A percentile compares a stretch with the other conserved stretches of the same genome.
Evolutionary conservation across 2,329 filamentous ascomycete genomes (phyloP).

Genomic region (Mycosphaerella arachidis): DNA sequence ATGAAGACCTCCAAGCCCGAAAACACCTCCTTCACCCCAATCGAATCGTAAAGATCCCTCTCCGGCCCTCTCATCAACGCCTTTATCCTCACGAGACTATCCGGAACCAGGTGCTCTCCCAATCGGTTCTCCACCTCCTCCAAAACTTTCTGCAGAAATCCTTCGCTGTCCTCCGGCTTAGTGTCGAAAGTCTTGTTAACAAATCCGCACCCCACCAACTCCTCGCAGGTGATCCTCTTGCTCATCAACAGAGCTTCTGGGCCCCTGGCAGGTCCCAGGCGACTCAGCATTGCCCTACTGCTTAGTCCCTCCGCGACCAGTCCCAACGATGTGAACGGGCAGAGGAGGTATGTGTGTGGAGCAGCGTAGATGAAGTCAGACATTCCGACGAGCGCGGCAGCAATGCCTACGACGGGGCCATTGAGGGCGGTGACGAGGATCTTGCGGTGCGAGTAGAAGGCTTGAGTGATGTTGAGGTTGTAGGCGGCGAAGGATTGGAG

Average conservation of each 20-base stretch:
- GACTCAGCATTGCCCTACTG: constrained; percentile 69
- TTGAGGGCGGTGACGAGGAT: constrained; percentile 89
- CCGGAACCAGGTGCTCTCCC: constrained; percentile 72
- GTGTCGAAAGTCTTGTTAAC: constrained; percentile 76
- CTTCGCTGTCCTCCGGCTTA: constrained; percentile 56
- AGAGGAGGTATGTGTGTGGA: constrained; percentile 78
- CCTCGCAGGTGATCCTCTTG: constrained; percentile 66
- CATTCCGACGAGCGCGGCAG: constrained; percentile 74
- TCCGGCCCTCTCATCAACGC: constrained; percentile 71
- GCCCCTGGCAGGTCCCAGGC: constrained; percentile 74
- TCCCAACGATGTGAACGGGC: constrained; percentile 84
- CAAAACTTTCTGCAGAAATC: constrained; percentile 68
- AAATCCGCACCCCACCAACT: constrained; percentile 72
- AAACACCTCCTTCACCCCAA: constrained; percentile 82
- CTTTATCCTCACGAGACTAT: constrained; percentile 81
- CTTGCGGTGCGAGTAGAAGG: constrained; percentile 91
- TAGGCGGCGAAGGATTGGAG: constrained; percentile 68
- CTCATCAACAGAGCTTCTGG: constrained; percentile 94
- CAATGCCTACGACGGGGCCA: constrained; percentile 83
- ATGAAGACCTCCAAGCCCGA: constrained; percentile 77
- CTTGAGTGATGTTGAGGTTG: constrained; percentile 85
- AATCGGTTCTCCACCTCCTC: constrained; percentile 75
- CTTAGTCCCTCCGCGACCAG: constrained; percentile 86
- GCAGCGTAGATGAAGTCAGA: constrained; percentile 90
- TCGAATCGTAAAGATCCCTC: constrained; percentile 65